phyloP scores from a whole-genome alignment of 169 alveolate genomes.

The Cryptosporidium viatorum region DNA sequence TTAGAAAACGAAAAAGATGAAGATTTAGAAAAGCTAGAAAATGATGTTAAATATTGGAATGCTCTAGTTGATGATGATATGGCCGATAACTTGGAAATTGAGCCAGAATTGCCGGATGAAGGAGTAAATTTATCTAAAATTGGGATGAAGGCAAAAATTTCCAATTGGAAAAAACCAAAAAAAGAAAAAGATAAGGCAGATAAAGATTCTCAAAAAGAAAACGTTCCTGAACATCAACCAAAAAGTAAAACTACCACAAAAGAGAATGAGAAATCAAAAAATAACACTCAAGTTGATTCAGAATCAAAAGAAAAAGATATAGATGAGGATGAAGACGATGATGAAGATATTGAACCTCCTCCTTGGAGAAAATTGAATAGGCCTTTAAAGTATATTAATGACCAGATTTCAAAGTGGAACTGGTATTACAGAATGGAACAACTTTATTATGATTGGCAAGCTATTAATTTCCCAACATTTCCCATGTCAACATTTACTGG shows the following conservation, averaged over 20 bases:
- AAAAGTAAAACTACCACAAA: neutral
- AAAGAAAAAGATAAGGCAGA: slow-evolving; percentile 18
- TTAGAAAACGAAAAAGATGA: neutral
- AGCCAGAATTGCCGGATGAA: slow-evolving; percentile 50
- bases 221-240: neutral
- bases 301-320: slow-evolving; percentile 53
- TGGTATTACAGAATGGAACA: slow-evolving; percentile 88
- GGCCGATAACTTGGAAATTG: slow-evolving; percentile 17
- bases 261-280: slow-evolving; percentile 28
- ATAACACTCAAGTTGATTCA: neutral
- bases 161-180: slow-evolving; percentile 31
- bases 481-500: slow-evolving; percentile 88
- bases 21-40: slow-evolving; percentile 12
- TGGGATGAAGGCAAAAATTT: slow-evolving; percentile 62
- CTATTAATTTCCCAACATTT: slow-evolving; percentile 84
- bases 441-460: slow-evolving; percentile 84
- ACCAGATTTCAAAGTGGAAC: slow-evolving; percentile 85
- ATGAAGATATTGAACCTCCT: slow-evolving; percentile 76
- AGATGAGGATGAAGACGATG: slow-evolving; percentile 74
- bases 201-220: slow-evolving; percentile 25
- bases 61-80: slow-evolving; percentile 34
- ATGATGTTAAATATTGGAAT: slow-evolving; percentile 44
- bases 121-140: slow-evolving; percentile 75
- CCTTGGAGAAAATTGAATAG: slow-evolving; percentile 81
- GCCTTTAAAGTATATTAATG: slow-evolving; percentile 79